Conservation (phyloP, 1,139 yeast genomes). For the Wickerhamomyces sp. region DNA sequence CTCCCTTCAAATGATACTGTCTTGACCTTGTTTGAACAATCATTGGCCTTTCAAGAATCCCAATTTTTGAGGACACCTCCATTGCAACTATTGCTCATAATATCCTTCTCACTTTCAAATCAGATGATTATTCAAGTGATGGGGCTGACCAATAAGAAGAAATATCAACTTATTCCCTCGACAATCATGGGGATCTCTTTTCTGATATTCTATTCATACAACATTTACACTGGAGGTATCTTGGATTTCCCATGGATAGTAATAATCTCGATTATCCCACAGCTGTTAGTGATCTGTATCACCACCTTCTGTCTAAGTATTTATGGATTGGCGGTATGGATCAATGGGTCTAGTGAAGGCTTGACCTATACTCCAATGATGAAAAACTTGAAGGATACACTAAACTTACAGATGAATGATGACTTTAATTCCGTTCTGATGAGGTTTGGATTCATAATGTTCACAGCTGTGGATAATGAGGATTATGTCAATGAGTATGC, state of each 20-base stretch:
- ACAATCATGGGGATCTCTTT: slow-evolving; percentile 49
- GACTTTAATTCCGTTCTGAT: slow-evolving; percentile 63
- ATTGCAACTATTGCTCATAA: slow-evolving; percentile 46
- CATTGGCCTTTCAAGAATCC: slow-evolving; percentile 68
- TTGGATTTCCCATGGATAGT: slow-evolving; percentile 51
- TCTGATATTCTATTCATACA: slow-evolving; percentile 39
- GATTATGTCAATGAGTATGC: slow-evolving; percentile 60
- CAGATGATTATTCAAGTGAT: slow-evolving; percentile 57
- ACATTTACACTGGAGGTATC: slow-evolving; percentile 34
- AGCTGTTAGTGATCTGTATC: slow-evolving; percentile 45
- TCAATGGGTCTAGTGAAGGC: slow-evolving; percentile 48
- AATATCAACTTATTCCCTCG: slow-evolving; percentile 59
- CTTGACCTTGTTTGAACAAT: slow-evolving; percentile 66
- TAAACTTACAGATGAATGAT: slow-evolving; percentile 41
- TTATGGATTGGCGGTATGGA: slow-evolving; percentile 49
- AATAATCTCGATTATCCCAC: slow-evolving; percentile 56
- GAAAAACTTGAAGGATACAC: slow-evolving; percentile 33
- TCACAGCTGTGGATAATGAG: slow-evolving; percentile 61
- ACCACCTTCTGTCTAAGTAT: slow-evolving; percentile 47
- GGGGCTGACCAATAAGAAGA: slow-evolving; percentile 46
- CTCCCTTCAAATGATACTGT: slow-evolving; percentile 65
- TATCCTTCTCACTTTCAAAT: slow-evolving; percentile 46
- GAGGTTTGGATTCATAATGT: slow-evolving; percentile 56
- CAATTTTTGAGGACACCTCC: slow-evolving; percentile 49
- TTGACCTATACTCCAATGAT: slow-evolving; percentile 46